These are phyloP conservation scores for Aegilops speltoides DNA, from an alignment of 176 grass and related monocot genomes.

Conservation along the genomic window DNA sequence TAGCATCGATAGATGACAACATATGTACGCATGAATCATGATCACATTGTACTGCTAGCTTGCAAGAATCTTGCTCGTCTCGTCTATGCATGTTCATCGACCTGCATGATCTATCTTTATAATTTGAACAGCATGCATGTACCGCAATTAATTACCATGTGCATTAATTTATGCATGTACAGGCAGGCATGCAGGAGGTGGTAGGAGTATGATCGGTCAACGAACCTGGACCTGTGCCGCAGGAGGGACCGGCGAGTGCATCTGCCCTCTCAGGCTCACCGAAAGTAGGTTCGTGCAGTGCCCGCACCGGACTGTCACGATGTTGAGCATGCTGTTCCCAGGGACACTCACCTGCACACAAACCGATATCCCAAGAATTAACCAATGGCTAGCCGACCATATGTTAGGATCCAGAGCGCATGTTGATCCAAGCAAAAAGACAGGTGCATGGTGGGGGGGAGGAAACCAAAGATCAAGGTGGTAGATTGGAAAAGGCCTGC, in stretches of 20 bases:
- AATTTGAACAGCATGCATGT: neutral
- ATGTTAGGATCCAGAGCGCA: neutral
- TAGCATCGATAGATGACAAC: neutral
- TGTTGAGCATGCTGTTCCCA: conserved; percentile 52
- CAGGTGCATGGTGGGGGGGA: neutral
- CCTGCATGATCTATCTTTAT: neutral
- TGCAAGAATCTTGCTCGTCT: too few relatives aligned
- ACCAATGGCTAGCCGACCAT: neutral
- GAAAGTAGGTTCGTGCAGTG: conserved; percentile 63
- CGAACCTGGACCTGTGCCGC: conserved; percentile 37
- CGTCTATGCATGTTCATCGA: neutral
- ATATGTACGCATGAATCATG: neutral
- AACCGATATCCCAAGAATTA: neutral
- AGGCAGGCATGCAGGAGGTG: neutral
- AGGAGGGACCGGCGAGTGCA: conserved; percentile 33
- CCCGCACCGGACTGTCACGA: conserved; percentile 61
- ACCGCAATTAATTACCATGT: neutral
- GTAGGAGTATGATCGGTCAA: neutral
- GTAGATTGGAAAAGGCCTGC: conserved; percentile 35
- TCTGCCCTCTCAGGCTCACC: conserved; percentile 40
- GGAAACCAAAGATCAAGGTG: conserved; percentile 42
- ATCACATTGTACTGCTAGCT: too few relatives aligned
- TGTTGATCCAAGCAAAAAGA: neutral
- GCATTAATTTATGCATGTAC: neutral
- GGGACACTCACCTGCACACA: conserved; percentile 58